Evolutionary conservation across 2,329 filamentous ascomycete genomes (phyloP), one percentile per base, ranked within the genome.

Genomic region (Fusarium nelsonii): DNA sequence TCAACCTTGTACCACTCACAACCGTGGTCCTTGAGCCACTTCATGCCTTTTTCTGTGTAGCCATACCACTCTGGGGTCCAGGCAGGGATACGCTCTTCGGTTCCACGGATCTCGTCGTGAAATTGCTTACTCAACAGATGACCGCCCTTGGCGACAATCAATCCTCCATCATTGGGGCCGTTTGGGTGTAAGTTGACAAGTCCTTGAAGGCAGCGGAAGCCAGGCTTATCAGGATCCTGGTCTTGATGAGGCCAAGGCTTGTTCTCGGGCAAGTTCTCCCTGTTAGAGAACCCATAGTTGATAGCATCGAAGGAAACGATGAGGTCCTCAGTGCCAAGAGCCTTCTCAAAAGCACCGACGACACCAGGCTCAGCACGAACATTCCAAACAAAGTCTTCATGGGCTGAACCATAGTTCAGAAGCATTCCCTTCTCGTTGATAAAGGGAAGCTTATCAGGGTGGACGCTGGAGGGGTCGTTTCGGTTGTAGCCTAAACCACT

Each of bases 181-280:
- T 75, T 78, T 8, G 77, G 78, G 15, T 74, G 68, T 2, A 79
- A 65, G 67, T 86, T 86, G 3, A 86, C 81, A 0, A 86, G 77
- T 6, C 84, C 84, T 62, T 86, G 84, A 4, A 84, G 76, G 65
- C 84, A 87, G 4, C 83, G 79, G 72, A 87, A 84, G 0, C 84
- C 84, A 2, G 70, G 64, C 7, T 48, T 46, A 20, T 72, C 69
- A 0, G 70, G 70, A n/a, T 72, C 70, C 20, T 72, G 70, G 37
- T 72, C 70, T 37, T 72, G 70, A 4, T 72, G 70, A 15, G 70
- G 70, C 70, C 70, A 72, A 2, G 70, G 70, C 32, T 64, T 72
- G 28, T 72, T 72, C 11, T 51, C 60, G 0, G 67, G 54, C 3
- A 72, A 74, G 58, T 82, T 74, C 20, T 72, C 74, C 49, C 77